A percentile compares a stretch with the other conserved stretches of the same genome.
These are phyloP conservation scores for Suillus fuscotomentosus DNA, from an alignment of 768 basidiomycete species.

Conservation along the genomic window DNA sequence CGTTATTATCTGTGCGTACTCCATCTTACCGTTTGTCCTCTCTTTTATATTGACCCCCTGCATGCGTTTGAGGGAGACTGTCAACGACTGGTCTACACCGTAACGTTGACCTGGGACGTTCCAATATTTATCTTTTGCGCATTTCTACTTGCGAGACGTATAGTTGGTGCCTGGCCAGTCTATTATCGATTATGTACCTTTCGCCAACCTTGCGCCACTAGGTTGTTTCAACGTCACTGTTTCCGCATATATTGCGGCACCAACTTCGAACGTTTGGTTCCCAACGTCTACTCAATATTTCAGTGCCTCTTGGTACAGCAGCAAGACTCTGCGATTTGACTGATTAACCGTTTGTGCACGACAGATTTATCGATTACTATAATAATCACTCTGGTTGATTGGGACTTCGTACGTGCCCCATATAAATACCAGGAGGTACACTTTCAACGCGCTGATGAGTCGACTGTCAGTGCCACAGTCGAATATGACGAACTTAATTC, in stretches of 20 bases:
- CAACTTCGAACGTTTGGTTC: neutral
- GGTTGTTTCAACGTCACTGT: neutral
- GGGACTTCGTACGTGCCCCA: neutral
- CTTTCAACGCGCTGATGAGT: neutral
- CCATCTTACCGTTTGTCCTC: neutral
- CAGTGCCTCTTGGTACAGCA: neutral
- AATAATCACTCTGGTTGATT: neutral
- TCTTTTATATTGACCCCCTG: neutral
- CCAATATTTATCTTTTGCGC: neutral
- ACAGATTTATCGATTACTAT: neutral
- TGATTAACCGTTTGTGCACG: neutral
- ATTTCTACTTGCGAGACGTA: neutral
- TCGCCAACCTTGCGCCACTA: neutral
- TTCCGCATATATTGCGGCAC: neutral
- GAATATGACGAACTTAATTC: neutral
- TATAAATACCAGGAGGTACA: neutral
- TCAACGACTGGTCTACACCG: neutral
- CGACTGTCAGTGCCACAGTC: neutral
- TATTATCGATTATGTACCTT: neutral
- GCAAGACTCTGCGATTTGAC: neutral
- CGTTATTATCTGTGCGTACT: neutral
- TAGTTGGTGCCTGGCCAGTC: neutral
- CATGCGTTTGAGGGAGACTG: neutral
- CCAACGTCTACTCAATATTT: neutral
- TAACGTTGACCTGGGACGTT: neutral